Evolutionary conservation across 2,329 filamentous ascomycete genomes (phyloP).

Genomic region (Decorospora gaudefroyi): DNA sequence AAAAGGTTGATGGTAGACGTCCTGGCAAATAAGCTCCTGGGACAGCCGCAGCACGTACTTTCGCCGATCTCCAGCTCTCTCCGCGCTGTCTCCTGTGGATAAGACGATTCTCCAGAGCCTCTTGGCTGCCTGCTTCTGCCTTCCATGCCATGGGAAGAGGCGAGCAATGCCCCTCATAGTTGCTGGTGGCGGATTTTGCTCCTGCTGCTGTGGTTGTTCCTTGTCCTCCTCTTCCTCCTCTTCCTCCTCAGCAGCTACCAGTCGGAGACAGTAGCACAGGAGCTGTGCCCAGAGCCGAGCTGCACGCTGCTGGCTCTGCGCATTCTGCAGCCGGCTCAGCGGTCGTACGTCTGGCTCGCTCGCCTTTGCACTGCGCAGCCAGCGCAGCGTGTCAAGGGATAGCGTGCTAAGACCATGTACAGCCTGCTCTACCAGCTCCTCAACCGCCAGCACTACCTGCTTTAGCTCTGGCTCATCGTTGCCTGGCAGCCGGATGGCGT

Average conservation of each 20-base stretch:
- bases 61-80: neutral
- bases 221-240: too few species aligned
- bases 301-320: neutral
- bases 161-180: neutral
- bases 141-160: neutral
- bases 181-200: neutral
- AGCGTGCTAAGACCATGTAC: neutral
- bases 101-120: neutral
- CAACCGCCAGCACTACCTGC: neutral
- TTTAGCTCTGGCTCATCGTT: neutral
- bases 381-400: neutral
- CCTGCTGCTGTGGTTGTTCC: neutral
- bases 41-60: neutral
- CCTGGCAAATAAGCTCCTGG: neutral
- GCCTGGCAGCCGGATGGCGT: neutral
- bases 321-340: neutral
- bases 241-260: constrained; percentile 6
- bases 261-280: constrained; percentile 1
- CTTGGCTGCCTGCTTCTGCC: neutral
- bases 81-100: neutral
- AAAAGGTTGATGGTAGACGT: neutral
- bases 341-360: neutral
- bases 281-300: constrained; percentile 1
- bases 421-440: constrained; percentile 1
- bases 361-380: neutral